phyloP scores from a whole-genome alignment of 2,329 filamentous ascomycete species.

The Pseudonectria foliicola region DNA sequence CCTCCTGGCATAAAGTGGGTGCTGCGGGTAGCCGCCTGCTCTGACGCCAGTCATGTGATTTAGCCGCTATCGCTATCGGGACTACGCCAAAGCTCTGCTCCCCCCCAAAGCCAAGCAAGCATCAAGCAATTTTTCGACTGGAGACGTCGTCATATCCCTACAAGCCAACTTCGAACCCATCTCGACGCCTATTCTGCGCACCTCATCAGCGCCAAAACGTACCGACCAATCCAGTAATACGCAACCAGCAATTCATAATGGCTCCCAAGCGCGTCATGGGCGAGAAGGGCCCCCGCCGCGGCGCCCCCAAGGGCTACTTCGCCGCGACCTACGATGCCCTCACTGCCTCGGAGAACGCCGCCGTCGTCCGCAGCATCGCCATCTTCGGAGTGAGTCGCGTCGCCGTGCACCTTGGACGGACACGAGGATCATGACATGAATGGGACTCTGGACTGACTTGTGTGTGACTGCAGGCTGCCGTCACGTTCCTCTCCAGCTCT shows the following conservation, averaged over 20 bases:
- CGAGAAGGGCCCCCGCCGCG: slow-evolving; percentile 36
- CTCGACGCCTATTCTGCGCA: neutral
- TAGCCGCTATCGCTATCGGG: slow-evolving; percentile 5
- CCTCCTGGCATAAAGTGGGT: too few species aligned
- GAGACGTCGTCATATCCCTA: slow-evolving; percentile 5
- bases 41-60: slow-evolving; percentile 21
- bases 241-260: slow-evolving; percentile 38
- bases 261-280: slow-evolving; percentile 54
- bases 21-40: neutral
- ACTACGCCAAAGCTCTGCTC: neutral
- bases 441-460: slow-evolving; percentile 4
- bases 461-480: slow-evolving; percentile 42
- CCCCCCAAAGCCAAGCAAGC: slow-evolving; percentile 6
- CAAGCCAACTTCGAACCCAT: slow-evolving; percentile 6
- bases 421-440: neutral
- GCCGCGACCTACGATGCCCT: slow-evolving; percentile 53
- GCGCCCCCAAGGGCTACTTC: slow-evolving; percentile 45
- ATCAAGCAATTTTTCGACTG: slow-evolving; percentile 19
- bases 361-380: slow-evolving; percentile 59
- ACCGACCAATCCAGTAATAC: too few species aligned
- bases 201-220: neutral
- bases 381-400: slow-evolving; percentile 56
- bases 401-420: neutral
- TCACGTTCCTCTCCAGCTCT: slow-evolving; percentile 60
- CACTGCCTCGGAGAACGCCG: slow-evolving; percentile 60